Evolutionary conservation across 257 asterid species (phyloP).

Genomic region (Perilla frutescens): DNA sequence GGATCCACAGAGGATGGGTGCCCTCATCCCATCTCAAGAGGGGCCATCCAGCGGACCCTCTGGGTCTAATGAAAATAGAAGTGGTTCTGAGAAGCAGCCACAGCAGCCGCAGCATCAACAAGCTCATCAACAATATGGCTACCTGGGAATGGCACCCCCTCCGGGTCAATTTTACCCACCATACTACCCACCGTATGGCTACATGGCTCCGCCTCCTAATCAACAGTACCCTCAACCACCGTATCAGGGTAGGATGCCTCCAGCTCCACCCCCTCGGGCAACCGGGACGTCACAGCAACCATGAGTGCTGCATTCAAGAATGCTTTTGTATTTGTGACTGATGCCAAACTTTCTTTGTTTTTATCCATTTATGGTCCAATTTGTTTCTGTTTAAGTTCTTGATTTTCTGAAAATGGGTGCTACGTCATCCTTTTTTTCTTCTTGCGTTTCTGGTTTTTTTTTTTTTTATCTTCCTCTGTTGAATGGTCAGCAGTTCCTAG

Average conservation of each 20-base stretch:
- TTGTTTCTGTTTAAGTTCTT: constrained; percentile 3
- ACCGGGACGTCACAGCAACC: constrained; percentile 30
- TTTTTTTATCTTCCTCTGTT: too few species aligned
- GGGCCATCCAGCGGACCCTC: constrained; percentile 65
- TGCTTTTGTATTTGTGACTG: neutral
- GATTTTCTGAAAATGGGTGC: constrained; percentile 4
- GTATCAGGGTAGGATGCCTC: constrained; percentile 57
- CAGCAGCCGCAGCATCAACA: constrained; percentile 46
- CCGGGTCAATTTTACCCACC: constrained; percentile 74
- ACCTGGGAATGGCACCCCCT: constrained; percentile 65
- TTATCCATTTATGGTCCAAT: neutral
- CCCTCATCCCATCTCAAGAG: constrained; percentile 71
- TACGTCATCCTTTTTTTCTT: constrained; percentile 20
- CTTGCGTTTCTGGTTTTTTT: too few species aligned
- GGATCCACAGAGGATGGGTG: constrained; percentile 99
- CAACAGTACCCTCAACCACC: constrained; percentile 63
- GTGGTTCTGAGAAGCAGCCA: constrained; percentile 51
- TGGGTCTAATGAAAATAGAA: constrained; percentile 59
- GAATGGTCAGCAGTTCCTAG: too few species aligned
- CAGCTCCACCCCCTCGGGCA: constrained; percentile 52
- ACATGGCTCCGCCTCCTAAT: constrained; percentile 68
- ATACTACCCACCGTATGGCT: constrained; percentile 70
- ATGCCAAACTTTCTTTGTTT: neutral
- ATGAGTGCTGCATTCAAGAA: constrained; percentile 1
- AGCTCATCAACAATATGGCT: constrained; percentile 51